Evolutionary conservation across 106 monocot species (phyloP).

Genomic region (Dioscorea alata): DNA sequence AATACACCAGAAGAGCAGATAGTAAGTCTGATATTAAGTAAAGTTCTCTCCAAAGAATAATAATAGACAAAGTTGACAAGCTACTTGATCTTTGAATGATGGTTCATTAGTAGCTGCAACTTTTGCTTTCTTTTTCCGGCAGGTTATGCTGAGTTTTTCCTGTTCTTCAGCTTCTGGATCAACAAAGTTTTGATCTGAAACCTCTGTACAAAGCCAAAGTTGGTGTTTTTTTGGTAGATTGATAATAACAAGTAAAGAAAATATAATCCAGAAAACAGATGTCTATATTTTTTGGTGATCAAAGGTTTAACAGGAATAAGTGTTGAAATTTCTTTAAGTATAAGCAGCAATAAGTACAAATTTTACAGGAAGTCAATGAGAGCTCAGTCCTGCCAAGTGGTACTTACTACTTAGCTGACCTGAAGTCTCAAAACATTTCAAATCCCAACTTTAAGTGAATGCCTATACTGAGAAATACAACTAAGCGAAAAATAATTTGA

Average conservation of each 20-base stretch:
- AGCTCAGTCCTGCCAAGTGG: too few species aligned
- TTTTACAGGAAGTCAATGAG: too few species aligned
- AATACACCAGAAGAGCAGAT: not conserved
- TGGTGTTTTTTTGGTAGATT: not conserved
- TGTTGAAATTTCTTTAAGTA: too few species aligned
- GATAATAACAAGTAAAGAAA: not conserved
- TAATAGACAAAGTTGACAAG: not conserved
- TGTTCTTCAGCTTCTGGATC: conserved; percentile 25
- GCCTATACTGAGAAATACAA: too few species aligned
- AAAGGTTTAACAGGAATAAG: too few species aligned
- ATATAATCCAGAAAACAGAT: too few species aligned
- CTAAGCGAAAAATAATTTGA: too few species aligned
- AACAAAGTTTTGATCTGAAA: conserved; percentile 40
- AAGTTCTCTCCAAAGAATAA: not conserved
- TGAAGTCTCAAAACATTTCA: not conserved
- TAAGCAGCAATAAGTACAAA: too few species aligned
- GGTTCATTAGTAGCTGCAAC: conserved; percentile 1
- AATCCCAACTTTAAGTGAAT: not conserved
- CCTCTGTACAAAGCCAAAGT: conserved; percentile 20
- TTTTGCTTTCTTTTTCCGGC: conserved; percentile 22
- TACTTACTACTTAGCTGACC: too few species aligned
- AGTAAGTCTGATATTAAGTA: too few species aligned
- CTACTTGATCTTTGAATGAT: conserved; percentile 28
- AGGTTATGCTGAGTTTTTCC: conserved; percentile 10
- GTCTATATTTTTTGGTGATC: too few species aligned